A percentile compares a stretch with the other conserved stretches of the same genome.
These are phyloP conservation scores for Tulasnella sp. DNA, from an alignment of 768 basidiomycete genomes.

Conservation along the genomic window DNA sequence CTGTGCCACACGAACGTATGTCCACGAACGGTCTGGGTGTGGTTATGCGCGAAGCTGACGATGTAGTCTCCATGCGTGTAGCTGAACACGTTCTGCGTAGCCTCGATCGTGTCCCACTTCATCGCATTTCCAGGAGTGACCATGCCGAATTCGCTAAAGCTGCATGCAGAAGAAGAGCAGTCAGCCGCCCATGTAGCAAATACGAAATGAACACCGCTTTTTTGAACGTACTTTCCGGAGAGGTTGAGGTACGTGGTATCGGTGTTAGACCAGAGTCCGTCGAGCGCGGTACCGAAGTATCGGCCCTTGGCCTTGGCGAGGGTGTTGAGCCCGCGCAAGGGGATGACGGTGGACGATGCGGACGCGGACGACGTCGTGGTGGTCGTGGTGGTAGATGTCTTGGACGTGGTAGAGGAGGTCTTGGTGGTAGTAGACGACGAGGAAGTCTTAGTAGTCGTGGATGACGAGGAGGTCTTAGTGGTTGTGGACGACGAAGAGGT, in stretches of 20 bases:
- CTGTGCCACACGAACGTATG: conserved; percentile 11
- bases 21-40: conserved; percentile 3
- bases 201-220: neutral
- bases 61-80: neutral
- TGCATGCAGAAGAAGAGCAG: neutral
- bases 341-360: neutral
- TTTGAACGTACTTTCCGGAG: neutral
- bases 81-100: neutral
- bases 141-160: conserved; percentile 12
- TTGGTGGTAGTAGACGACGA: neutral
- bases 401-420: neutral
- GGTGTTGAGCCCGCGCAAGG: neutral
- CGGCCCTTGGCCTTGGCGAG: conserved; percentile 10
- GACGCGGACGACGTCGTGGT: neutral
- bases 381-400: neutral
- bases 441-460: neutral
- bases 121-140: conserved; percentile 10
- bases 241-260: conserved; percentile 4
- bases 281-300: conserved; percentile 14
- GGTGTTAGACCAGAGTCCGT: conserved; percentile 6
- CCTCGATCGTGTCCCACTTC: conserved; percentile 10
- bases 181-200: neutral
- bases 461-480: neutral
- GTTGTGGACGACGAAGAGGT: too few species aligned
- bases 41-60: conserved; percentile 6